Conservation (phyloP, 2,329 filamentous ascomycete genomes). For the Diaporthe caulivora region DNA sequence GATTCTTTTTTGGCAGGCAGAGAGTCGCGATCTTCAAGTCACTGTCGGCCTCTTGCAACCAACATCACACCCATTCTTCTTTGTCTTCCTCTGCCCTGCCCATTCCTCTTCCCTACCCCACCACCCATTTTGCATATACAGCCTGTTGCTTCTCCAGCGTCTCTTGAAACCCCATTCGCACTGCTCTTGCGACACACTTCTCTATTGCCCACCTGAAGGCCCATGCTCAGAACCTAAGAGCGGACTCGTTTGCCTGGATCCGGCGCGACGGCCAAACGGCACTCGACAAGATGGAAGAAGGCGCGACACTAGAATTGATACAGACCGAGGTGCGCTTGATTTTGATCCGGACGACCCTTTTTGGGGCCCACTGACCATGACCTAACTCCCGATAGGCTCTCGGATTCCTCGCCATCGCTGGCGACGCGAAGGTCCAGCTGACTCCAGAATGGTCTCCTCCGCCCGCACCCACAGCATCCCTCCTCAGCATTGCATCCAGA, state of each 20-base stretch:
- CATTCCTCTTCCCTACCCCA: neutral
- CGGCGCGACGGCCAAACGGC: slow-evolving; percentile 38
- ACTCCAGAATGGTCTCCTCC: slow-evolving; percentile 82
- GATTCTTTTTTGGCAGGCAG: slow-evolving; percentile 36
- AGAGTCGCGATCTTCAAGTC: slow-evolving; percentile 34
- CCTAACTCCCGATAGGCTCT: slow-evolving; percentile 65
- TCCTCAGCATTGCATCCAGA: slow-evolving; percentile 84
- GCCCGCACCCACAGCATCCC: slow-evolving; percentile 82
- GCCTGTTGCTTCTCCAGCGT: neutral
- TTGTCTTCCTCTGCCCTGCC: slow-evolving; percentile 20
- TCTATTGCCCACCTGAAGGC: neutral
- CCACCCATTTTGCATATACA: slow-evolving; percentile 1
- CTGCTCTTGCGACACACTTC: neutral
- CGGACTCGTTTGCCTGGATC: slow-evolving; percentile 36
- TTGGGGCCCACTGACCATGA: neutral
- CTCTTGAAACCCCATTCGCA: neutral
- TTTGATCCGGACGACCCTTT: neutral
- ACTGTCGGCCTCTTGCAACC: slow-evolving; percentile 10
- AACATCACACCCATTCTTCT: slow-evolving; percentile 21
- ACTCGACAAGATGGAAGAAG: slow-evolving; percentile 55
- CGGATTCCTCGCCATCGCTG: slow-evolving; percentile 83
- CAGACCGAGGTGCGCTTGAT: slow-evolving; percentile 78
- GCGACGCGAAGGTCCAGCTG: slow-evolving; percentile 86
- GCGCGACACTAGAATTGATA: slow-evolving; percentile 80
- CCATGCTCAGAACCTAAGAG: slow-evolving; percentile 33